Evolutionary conservation across 2,329 filamentous ascomycete species (phyloP).

Genomic region (Microdochium trichocladiopsis): DNA sequence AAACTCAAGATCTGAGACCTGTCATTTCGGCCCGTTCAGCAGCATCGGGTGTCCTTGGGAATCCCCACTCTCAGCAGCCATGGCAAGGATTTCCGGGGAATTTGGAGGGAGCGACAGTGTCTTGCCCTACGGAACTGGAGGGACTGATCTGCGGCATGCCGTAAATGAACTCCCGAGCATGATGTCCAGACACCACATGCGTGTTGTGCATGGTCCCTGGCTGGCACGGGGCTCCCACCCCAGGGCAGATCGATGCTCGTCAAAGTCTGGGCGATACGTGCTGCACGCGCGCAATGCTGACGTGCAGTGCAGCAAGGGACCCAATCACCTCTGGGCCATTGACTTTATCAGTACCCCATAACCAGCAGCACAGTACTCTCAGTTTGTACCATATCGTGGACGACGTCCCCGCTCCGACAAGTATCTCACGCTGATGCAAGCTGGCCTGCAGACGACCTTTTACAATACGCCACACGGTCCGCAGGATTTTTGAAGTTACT

Average conservation of each 20-base stretch:
- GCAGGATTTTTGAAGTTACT: not conserved
- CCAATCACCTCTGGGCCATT: not conserved
- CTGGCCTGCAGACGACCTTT: not conserved
- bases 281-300: too few species aligned
- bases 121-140: too few species aligned
- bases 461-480: not conserved
- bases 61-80: too few species aligned
- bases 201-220: not conserved
- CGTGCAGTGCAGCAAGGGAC: not conserved
- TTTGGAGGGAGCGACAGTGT: too few species aligned
- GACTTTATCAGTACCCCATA: not conserved
- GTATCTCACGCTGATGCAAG: not conserved
- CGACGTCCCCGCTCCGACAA: not conserved
- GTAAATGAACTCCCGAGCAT: too few species aligned
- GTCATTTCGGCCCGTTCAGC: too few species aligned
- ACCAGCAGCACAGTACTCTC: not conserved
- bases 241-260: not conserved
- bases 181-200: not conserved
- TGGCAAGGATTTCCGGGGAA: too few species aligned
- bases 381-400: not conserved
- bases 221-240: not conserved
- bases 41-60: too few species aligned
- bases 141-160: too few species aligned
- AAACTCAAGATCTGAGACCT: not conserved
- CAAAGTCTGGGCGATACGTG: not conserved